A percentile compares a stretch with the other conserved stretches of the same genome.
phyloP scores from a whole-genome alignment of 495 filamentous ascomycete species.

The Xylaria telfairii region DNA sequence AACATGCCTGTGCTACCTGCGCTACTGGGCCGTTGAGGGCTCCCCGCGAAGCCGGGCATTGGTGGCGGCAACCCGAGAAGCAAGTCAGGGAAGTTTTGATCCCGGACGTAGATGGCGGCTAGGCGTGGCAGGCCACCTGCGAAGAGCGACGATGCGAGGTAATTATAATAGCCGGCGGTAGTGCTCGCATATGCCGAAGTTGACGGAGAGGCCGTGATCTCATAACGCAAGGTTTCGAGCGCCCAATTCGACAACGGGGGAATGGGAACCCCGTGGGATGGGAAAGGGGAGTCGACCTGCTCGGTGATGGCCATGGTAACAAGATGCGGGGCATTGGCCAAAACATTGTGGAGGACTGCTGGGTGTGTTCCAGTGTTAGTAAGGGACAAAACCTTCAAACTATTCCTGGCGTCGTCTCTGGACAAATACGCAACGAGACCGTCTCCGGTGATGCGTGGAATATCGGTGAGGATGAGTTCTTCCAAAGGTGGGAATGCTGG shows the following conservation, averaged over 20 bases:
- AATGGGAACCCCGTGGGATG: conserved; percentile 53
- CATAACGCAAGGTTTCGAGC: conserved; percentile 76
- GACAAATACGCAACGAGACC: conserved; percentile 71
- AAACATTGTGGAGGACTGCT: conserved; percentile 65
- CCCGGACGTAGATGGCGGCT: conserved; percentile 80
- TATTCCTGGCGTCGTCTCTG: conserved; percentile 51
- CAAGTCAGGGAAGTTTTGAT: conserved; percentile 75
- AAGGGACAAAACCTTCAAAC: conserved; percentile 67
- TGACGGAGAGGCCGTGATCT: conserved; percentile 70
- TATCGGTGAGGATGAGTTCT: conserved; percentile 70
- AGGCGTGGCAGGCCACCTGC: conserved; percentile 76
- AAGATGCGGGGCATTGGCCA: conserved; percentile 67
- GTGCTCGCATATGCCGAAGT: conserved; percentile 63
- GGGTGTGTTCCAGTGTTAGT: conserved; percentile 70
- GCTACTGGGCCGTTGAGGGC: conserved; percentile 44
- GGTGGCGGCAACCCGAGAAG: conserved; percentile 72
- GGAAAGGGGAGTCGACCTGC: conserved; percentile 70
- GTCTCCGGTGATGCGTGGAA: conserved; percentile 69
- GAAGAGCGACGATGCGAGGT: conserved; percentile 82
- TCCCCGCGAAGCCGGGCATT: conserved; percentile 53
- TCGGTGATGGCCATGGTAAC: conserved; percentile 69
- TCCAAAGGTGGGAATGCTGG: conserved; percentile 74
- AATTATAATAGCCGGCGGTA: conserved; percentile 77
- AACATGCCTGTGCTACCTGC: conserved; percentile 41
- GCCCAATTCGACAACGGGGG: conserved; percentile 70